A percentile compares a stretch with the other conserved stretches of the same genome.
Conservation (phyloP, 306 rosid genomes). For the Vigna trinervia region DNA sequence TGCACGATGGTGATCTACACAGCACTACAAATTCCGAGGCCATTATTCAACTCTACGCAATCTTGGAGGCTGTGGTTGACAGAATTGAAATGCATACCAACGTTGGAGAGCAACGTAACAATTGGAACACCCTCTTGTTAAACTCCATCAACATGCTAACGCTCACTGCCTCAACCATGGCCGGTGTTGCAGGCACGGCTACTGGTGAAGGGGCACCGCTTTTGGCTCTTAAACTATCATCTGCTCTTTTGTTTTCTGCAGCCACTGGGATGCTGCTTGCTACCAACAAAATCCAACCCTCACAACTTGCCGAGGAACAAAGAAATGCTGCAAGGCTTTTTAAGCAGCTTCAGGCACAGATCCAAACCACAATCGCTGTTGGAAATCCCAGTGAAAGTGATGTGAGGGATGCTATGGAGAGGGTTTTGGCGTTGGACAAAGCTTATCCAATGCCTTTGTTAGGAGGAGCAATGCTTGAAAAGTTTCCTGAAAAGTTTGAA, state of each 20-base stretch:
- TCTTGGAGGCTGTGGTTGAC: conserved; percentile 59
- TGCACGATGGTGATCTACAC: neutral
- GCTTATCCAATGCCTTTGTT: conserved; percentile 76
- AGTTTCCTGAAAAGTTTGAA: conserved; percentile 60
- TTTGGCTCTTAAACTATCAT: conserved; percentile 57
- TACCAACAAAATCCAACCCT: conserved; percentile 78
- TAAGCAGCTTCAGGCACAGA: conserved; percentile 53
- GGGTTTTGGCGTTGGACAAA: conserved; percentile 62
- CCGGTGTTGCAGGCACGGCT: conserved; percentile 51
- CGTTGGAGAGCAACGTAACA: conserved; percentile 61
- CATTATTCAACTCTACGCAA: conserved; percentile 54
- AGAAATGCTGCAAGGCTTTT: conserved; percentile 69
- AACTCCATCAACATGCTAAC: conserved; percentile 78
- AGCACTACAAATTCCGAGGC: neutral
- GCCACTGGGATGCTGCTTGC: conserved; percentile 62
- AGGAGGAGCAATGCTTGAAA: conserved; percentile 76
- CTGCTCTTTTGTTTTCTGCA: conserved; percentile 60
- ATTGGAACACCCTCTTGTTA: conserved; percentile 67
- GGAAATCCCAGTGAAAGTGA: conserved; percentile 45
- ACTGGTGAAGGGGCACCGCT: conserved; percentile 27
- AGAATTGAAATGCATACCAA: conserved; percentile 74
- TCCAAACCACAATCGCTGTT: conserved; percentile 48
- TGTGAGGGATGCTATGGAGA: conserved; percentile 54
- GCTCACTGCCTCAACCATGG: conserved; percentile 64
- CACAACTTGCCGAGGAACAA: conserved; percentile 81